Evolutionary conservation across 495 filamentous ascomycete genomes (phyloP).

Genomic region (Hypoxylon fuscum): DNA sequence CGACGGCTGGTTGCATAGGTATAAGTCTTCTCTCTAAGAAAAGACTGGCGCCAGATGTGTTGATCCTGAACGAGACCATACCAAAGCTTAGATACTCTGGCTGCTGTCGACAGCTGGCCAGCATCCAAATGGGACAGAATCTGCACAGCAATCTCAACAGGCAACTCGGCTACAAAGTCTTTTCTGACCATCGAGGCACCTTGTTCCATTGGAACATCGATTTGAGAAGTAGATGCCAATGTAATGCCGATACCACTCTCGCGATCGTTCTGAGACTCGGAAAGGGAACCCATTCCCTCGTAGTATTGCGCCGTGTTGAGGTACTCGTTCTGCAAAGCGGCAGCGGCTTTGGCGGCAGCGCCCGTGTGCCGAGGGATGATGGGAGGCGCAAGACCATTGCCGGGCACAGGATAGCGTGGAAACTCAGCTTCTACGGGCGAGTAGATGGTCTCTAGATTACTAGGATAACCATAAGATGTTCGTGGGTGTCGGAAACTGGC

Average conservation of each 20-base stretch:
- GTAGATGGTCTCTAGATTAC: conserved; percentile 45
- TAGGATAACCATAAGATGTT: conserved; percentile 45
- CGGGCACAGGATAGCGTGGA: conserved; percentile 55
- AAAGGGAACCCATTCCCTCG: conserved; percentile 40
- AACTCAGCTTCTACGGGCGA: conserved; percentile 47
- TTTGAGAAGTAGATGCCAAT: conserved; percentile 58
- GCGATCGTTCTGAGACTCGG: conserved; percentile 63
- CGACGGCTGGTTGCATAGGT: conserved; percentile 61
- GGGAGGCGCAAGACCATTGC: conserved; percentile 58
- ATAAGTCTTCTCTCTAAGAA: conserved; percentile 69
- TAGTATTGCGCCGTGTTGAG: conserved; percentile 39
- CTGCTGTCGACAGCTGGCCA: conserved; percentile 66
- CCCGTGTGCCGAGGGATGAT: conserved; percentile 64
- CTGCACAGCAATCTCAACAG: conserved; percentile 75
- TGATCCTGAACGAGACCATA: conserved; percentile 65
- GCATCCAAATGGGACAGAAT: conserved; percentile 78
- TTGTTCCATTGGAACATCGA: conserved; percentile 42
- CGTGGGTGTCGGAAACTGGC: conserved; percentile 59
- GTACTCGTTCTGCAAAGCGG: conserved; percentile 71
- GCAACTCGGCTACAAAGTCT: conserved; percentile 75
- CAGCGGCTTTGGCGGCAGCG: conserved; percentile 76
- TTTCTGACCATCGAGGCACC: conserved; percentile 42
- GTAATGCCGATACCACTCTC: conserved; percentile 86
- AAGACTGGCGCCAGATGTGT: conserved; percentile 82
- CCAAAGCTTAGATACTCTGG: conserved; percentile 73